phyloP scores from a whole-genome alignment of 2,329 filamentous ascomycete genomes.

The Scedosporium aurantiacum region DNA sequence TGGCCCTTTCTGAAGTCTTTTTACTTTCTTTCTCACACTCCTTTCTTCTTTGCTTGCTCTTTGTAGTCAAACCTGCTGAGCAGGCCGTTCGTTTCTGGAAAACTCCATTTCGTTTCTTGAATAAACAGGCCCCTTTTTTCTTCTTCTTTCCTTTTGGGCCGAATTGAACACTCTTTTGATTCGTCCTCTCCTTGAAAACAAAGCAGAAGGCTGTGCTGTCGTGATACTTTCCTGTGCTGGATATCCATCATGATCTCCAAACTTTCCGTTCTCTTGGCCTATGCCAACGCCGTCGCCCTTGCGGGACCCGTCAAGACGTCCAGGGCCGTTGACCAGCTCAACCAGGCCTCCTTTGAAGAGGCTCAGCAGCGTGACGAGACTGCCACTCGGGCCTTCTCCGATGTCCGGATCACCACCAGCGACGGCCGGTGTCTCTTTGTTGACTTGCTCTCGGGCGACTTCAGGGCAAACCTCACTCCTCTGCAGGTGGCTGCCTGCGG shows the following conservation, averaged over 20 bases:
- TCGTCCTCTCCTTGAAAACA: background rate
- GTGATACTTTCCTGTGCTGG: background rate
- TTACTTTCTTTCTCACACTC: background rate
- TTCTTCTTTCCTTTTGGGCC: background rate
- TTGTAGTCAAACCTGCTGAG: constrained; percentile 1
- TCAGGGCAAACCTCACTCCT: constrained; percentile 35
- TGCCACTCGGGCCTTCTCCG: constrained; percentile 31
- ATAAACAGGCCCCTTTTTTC: background rate
- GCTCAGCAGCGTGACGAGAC: constrained; percentile 32
- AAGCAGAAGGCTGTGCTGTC: background rate
- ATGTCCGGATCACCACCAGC: constrained; percentile 32
- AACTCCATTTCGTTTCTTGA: background rate
- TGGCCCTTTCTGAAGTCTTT: background rate
- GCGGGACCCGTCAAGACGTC: constrained; percentile 18
- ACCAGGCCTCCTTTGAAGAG: constrained; percentile 31
- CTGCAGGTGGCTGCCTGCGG: constrained; percentile 33
- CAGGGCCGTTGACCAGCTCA: constrained; percentile 28
- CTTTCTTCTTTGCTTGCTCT: background rate
- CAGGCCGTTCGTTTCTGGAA: background rate
- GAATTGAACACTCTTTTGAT: background rate
- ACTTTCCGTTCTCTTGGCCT: constrained; percentile 7
- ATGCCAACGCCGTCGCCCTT: constrained; percentile 15
- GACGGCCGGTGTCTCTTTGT: constrained; percentile 35
- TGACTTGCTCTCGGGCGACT: constrained; percentile 35
- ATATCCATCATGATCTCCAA: background rate